phyloP scores from a whole-genome alignment of 2,329 filamentous ascomycete genomes.

The Aureobasidium sp. region DNA sequence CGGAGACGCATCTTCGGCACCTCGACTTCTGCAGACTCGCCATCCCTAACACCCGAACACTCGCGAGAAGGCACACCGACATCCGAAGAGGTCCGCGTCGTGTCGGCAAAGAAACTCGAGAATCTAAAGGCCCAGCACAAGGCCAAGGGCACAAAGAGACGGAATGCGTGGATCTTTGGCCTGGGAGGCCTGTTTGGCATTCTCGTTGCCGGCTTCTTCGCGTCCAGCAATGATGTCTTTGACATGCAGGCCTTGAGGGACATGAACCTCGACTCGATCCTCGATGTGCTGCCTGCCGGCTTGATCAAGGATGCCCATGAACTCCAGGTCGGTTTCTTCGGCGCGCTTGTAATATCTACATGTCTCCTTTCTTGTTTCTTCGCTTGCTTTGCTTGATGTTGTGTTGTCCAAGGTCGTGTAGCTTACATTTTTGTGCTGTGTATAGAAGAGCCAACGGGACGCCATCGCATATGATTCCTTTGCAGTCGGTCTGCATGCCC shows the following conservation, averaged over 20 bases:
- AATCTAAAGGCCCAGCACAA: conserved; percentile 31
- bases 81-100: conserved; percentile 43
- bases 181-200: conserved; percentile 88
- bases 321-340: conserved; percentile 56
- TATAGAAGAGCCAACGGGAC: conserved; percentile 75
- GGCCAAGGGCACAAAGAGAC: conserved; percentile 53
- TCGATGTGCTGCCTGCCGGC: conserved; percentile 81
- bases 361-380: background rate
- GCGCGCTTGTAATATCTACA: background rate
- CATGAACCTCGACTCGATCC: conserved; percentile 72
- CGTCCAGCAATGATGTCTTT: conserved; percentile 81
- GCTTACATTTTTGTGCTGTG: conserved; percentile 18
- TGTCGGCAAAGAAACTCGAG: conserved; percentile 45
- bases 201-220: conserved; percentile 82
- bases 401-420: background rate
- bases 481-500: conserved; percentile 76
- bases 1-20: conserved; percentile 31
- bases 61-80: conserved; percentile 35
- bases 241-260: conserved; percentile 66
- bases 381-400: background rate
- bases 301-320: conserved; percentile 81
- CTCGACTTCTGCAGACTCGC: conserved; percentile 14
- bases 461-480: conserved; percentile 91
- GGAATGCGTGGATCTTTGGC: conserved; percentile 74
- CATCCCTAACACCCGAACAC: conserved; percentile 22